Percentiles rank a stretch among this genome's conserved stretches.
Evolutionary conservation across 169 alveolate species (phyloP).

Genomic region (Plasmodium adleri): DNA sequence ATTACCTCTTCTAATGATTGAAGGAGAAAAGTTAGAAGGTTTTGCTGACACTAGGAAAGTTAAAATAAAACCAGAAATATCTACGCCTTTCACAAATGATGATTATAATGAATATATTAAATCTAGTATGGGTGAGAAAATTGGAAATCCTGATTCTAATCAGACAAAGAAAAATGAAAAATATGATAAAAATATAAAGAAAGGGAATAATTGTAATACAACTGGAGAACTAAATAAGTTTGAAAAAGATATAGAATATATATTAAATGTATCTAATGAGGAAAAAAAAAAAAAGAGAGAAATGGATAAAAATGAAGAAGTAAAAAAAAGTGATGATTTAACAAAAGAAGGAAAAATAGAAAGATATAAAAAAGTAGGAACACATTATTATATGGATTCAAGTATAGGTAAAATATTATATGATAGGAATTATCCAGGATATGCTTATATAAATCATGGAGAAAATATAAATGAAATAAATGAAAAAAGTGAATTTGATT

Average conservation of each 20-base stretch:
- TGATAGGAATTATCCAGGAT: constrained; percentile 75
- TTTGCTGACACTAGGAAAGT: constrained; percentile 61
- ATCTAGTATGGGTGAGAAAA: background rate
- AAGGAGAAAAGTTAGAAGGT: constrained; percentile 70
- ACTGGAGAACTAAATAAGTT: background rate
- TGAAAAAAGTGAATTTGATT: constrained; percentile 53
- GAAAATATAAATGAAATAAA: constrained; percentile 55
- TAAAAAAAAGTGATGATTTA: background rate
- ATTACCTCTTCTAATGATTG: constrained; percentile 73
- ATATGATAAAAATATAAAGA: background rate
- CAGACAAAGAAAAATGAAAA: background rate
- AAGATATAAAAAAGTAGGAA: constrained; percentile 71
- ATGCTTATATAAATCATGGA: constrained; percentile 70
- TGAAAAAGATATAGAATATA: constrained; percentile 12
- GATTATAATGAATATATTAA: constrained; percentile 51
- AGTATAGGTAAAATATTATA: constrained; percentile 44
- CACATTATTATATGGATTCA: constrained; percentile 46
- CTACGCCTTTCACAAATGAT: constrained; percentile 39
- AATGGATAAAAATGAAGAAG: background rate
- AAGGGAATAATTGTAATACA: background rate
- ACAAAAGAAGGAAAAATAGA: constrained; percentile 43
- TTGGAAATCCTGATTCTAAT: background rate
- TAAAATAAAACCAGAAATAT: constrained; percentile 47
- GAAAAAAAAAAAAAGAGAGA: background rate
- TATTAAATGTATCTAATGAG: background rate